Conservation (phyloP, 257 asterid genomes). For the Datura wrightii region DNA sequence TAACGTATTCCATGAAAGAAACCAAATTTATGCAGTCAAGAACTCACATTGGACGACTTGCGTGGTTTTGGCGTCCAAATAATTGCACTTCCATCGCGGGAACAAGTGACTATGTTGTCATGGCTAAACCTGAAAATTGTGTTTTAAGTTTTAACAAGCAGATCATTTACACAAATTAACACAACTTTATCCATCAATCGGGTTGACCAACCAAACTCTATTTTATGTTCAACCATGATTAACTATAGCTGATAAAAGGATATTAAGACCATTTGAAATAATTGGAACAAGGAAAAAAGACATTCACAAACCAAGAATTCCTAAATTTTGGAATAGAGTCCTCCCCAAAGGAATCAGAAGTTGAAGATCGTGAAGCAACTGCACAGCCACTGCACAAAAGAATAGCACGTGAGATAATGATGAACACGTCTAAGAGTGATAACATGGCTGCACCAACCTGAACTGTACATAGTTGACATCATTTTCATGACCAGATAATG, state of each 20-base stretch:
- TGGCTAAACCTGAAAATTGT: conserved; percentile 68
- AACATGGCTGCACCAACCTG: conserved; percentile 64
- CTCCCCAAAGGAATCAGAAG: conserved; percentile 66
- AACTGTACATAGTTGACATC: conserved; percentile 96
- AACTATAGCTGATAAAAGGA: conserved; percentile 17
- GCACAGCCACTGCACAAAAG: conserved; percentile 85
- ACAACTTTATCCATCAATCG: not conserved
- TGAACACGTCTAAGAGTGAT: conserved; percentile 30
- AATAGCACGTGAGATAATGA: conserved; percentile 42
- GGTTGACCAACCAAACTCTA: conserved; percentile 19
- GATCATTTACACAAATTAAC: conserved; percentile 29
- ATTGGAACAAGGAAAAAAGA: conserved; percentile 33
- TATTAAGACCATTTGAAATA: not conserved
- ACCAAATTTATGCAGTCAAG: conserved; percentile 35
- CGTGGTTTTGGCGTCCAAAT: conserved; percentile 90
- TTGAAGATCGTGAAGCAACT: conserved; percentile 75
- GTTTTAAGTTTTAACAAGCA: conserved; percentile 33
- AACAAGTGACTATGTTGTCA: conserved; percentile 92
- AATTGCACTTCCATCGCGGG: conserved; percentile 99
- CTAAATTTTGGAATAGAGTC: conserved; percentile 78
- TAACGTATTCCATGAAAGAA: conserved; percentile 11
- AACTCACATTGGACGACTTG: conserved; percentile 82
- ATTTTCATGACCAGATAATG: conserved; percentile 93
- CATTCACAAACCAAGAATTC: conserved; percentile 72
- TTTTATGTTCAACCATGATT: conserved; percentile 19